phyloP scores from a whole-genome alignment of 2,329 filamentous ascomycete genomes.

The Fusarium tjaetaba region DNA sequence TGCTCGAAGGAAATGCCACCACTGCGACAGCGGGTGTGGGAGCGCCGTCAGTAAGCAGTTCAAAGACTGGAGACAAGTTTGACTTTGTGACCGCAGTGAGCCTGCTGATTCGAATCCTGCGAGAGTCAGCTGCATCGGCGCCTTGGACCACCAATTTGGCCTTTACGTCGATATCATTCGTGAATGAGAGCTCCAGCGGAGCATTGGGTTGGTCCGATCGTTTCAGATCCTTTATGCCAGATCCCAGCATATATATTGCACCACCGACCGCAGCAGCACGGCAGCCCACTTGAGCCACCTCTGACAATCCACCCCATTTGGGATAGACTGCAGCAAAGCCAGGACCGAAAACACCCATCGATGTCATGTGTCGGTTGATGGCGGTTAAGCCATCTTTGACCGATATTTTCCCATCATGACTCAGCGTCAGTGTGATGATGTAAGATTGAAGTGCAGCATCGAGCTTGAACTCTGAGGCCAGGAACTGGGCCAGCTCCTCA shows the following conservation, averaged over 20 bases:
- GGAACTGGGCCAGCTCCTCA: conserved; percentile 66
- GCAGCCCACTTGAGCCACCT: conserved; percentile 91
- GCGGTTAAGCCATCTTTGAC: conserved; percentile 74
- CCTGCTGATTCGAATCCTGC: conserved; percentile 59
- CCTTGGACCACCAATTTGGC: conserved; percentile 63
- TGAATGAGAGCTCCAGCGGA: conserved; percentile 60
- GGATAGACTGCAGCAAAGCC: conserved; percentile 91
- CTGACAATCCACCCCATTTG: conserved; percentile 91
- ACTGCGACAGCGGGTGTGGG: conserved; percentile 79
- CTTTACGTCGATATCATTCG: conserved; percentile 66
- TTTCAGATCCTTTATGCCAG: conserved; percentile 62
- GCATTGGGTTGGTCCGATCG: conserved; percentile 34
- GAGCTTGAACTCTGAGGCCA: conserved; percentile 71
- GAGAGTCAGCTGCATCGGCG: conserved; percentile 45
- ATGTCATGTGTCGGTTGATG: conserved; percentile 82
- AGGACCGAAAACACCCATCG: conserved; percentile 86
- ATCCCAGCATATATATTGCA: conserved; percentile 86
- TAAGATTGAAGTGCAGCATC: conserved; percentile 73
- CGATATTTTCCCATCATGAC: conserved; percentile 70
- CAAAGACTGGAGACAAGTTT: conserved; percentile 73
- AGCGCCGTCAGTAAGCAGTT: conserved; percentile 75
- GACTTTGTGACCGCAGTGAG: conserved; percentile 77
- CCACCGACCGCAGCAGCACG: conserved; percentile 92
- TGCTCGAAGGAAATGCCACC: conserved; percentile 70
- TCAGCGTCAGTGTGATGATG: conserved; percentile 75